Evolutionary conservation across 306 rosid genomes (phyloP), one percentile per base, ranked within the genome.

Genomic region (Vigna angularis): DNA sequence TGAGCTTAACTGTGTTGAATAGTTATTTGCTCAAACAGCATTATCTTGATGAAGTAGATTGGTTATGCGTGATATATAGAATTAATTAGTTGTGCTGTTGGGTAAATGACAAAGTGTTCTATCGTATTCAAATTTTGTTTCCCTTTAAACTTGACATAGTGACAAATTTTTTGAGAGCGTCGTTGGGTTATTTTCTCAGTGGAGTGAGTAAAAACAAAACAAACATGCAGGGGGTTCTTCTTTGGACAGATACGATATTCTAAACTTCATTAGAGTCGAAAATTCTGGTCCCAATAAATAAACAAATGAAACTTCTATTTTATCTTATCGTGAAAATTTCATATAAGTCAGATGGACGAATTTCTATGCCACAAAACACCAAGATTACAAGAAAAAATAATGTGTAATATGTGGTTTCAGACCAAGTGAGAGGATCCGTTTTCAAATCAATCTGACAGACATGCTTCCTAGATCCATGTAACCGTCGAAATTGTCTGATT

Each of bases 221-320:
- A 82, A 75, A 63, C 17, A 57, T 77, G 66, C 74, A 75, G 66
- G 66, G 66, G 84, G 68, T 57, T 74, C 62, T 77, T 81, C 78
- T 91, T 80, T 86, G 91, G 85, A 86, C 77, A 70, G 67, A 85
- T 81, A 12, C 61, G 81, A 20, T 72, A 59, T 72, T 78, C 72
- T 78, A 65, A 80, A 72, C 77, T 81, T 75, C 59, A 74, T 42
- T 14, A 67, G 72, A 71, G 66, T 79, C 42, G 65, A 74, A 85
- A 74, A 71, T 70, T 79, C 73, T 67, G 42, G 80, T 81, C 85
- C 81, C 86, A 68, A 76, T 50, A 79, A 73, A 85, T 89, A 85
- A 85, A 84, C 86, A 88, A 88, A 79, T 85, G 88, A 91, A 91
- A 86, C 93, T 90, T 90, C 91, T 84, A 76, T 76, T 85, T 91